Evolutionary conservation across 1,139 yeast species (phyloP), one percentile per base, ranked within the genome.

Genomic region (Yamadazyma oceani): DNA sequence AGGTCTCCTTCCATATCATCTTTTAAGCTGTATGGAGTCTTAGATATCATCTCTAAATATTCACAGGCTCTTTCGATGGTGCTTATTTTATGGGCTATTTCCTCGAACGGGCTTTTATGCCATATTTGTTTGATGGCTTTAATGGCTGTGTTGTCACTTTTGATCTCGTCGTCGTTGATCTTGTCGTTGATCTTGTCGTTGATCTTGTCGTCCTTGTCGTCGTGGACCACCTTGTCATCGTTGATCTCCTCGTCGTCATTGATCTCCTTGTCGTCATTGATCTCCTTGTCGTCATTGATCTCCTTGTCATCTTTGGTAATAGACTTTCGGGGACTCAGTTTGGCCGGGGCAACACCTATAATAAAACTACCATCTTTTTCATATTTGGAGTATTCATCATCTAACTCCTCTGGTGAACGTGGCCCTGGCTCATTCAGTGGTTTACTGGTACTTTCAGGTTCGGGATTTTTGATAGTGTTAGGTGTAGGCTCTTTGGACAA

Each of bases 1-100:
- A 84, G 58, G 29, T 74, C 74, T 1, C 90, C 88, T 43, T 81
- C 85, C 24, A 66, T 55, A 51, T 84, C 94, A 44, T 80, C 75
- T 36, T 66, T 62, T 11, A 78, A 57, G 27, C 64, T 66, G 41
- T 58, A 56, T 10, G 55, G 45, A 1, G 55, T 42, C 4, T 50
- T 51, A 12, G 62, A 50, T 10, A 64, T 46, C 26, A 60, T 39
- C 35, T 48, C 53, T 2, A 69, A 52, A 37, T 62, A 68, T 4
- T 55, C 53, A 6, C 65, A 55, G 2, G 78, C 69, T 2, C 62
- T 60, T 34, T 66, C 69, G 58, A 75, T 56, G 36, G 65, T 67
- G 16, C 53, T 55, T 16, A 72, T 48, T 22, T 62, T 64, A 8
- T 66, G 65, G 9, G 23, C n/a, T 35, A 34, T 27, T 15, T 39